Conservation (phyloP, 345 rosid genomes). For the Xanthoceras sorbifolium region DNA sequence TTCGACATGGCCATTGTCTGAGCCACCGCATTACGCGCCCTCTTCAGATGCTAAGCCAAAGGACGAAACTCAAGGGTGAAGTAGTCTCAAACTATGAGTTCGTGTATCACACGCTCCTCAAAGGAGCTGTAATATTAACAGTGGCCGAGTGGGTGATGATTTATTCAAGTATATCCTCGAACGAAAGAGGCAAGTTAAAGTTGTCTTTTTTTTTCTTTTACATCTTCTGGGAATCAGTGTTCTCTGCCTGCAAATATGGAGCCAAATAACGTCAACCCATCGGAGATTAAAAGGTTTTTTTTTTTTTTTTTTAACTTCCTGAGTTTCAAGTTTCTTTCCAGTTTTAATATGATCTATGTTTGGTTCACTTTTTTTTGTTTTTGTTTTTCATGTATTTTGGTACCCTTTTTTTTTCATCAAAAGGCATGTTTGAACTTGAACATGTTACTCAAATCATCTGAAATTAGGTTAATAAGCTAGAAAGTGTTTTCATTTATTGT, state of each 20-base stretch:
- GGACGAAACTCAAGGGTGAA: neutral
- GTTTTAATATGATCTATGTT: neutral
- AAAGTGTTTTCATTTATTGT: neutral
- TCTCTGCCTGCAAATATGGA: conserved; percentile 33
- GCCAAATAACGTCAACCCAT: conserved; percentile 27
- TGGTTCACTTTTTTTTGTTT: neutral
- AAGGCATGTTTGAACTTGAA: neutral
- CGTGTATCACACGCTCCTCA: conserved; percentile 15
- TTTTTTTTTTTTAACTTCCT: conserved; percentile 9
- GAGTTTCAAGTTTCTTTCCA: neutral
- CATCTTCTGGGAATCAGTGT: neutral
- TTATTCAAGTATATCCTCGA: conserved; percentile 20
- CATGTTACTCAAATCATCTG: neutral
- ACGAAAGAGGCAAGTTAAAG: neutral
- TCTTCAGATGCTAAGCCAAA: too few species aligned
- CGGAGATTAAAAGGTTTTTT: conserved; percentile 43
- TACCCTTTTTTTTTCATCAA: neutral
- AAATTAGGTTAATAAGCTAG: neutral
- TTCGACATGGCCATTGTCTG: neutral
- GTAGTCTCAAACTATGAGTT: neutral
- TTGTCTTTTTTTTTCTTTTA: neutral
- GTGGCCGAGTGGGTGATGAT: neutral
- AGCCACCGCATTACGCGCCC: conserved; percentile 11
- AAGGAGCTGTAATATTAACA: neutral
- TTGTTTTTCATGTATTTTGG: too few species aligned